Percentiles rank a stretch among this genome's conserved stretches.
Evolutionary conservation across 2,329 filamentous ascomycete species (phyloP).

Genomic region (Fusarium udum): DNA sequence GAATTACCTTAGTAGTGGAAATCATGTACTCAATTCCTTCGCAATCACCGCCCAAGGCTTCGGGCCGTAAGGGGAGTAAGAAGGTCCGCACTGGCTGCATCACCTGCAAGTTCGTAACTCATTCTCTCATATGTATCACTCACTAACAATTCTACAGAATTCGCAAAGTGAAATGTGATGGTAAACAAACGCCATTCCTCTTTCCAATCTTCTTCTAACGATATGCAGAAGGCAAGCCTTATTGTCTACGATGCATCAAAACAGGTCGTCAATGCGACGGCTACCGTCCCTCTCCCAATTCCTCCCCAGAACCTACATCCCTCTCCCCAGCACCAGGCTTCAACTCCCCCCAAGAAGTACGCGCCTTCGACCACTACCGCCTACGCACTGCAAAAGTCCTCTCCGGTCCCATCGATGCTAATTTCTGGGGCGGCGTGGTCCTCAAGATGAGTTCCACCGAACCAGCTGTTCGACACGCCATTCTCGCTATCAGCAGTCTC

Average conservation of each 20-base stretch:
- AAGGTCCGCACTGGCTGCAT: slow-evolving; percentile 62
- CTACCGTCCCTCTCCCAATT: slow-evolving; percentile 49
- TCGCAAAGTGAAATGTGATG: slow-evolving; percentile 22
- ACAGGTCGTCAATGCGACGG: slow-evolving; percentile 67
- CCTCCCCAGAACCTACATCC: slow-evolving; percentile 24
- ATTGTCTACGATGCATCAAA: slow-evolving; percentile 62
- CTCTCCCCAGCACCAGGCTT: slow-evolving; percentile 35
- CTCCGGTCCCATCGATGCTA: slow-evolving; percentile 53
- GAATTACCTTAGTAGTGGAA: background rate
- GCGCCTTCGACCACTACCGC: slow-evolving; percentile 49
- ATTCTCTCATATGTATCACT: too few relatives aligned
- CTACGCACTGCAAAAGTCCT: slow-evolving; percentile 52
- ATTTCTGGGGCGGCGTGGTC: slow-evolving; percentile 57
- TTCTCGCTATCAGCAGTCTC: slow-evolving; percentile 60
- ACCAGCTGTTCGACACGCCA: slow-evolving; percentile 58
- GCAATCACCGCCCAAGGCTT: slow-evolving; percentile 23
- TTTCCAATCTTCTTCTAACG: accelerated
- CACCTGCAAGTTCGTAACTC: slow-evolving; percentile 63
- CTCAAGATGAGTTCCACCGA: slow-evolving; percentile 57
- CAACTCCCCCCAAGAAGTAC: slow-evolving; percentile 34
- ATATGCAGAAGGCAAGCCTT: slow-evolving; percentile 57
- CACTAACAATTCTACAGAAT: slow-evolving; percentile 5
- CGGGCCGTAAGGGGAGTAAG: slow-evolving; percentile 54
- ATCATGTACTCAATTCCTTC: slow-evolving; percentile 16
- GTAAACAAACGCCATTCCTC: background rate